Evolutionary conservation across 495 filamentous ascomycete genomes (phyloP).

Genomic region (Elasticomyces elasticus): DNA sequence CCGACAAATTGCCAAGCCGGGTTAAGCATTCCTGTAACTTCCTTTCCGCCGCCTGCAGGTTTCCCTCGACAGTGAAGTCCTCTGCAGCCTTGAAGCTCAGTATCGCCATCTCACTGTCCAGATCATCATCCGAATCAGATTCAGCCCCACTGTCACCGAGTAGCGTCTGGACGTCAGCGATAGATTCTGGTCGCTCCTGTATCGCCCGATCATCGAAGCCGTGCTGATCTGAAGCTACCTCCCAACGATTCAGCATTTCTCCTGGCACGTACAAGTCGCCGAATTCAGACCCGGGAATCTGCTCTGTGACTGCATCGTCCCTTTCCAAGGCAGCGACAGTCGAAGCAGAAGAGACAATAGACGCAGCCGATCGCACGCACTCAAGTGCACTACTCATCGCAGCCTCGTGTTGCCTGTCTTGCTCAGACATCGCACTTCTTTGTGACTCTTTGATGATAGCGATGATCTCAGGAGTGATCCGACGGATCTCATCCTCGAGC

Average conservation of each 20-base stretch:
- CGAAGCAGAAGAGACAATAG: conserved; percentile 18
- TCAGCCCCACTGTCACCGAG: neutral
- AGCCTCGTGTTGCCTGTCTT: conserved; percentile 1
- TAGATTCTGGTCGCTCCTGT: neutral
- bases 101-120: neutral
- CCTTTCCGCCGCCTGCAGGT: neutral
- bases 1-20: neutral
- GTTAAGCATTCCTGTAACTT: neutral
- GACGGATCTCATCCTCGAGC: conserved; percentile 16
- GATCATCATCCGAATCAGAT: neutral
- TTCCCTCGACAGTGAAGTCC: neutral
- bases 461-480: conserved; percentile 8
- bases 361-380: conserved; percentile 20
- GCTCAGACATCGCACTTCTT: neutral
- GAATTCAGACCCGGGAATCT: neutral
- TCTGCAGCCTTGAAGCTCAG: neutral
- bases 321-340: conserved; percentile 2
- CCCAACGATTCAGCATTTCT: neutral
- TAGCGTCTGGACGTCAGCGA: neutral
- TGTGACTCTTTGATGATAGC: conserved; percentile 12
- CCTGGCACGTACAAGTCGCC: neutral
- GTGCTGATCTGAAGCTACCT: neutral
- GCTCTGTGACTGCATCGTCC: neutral
- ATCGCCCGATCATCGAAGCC: neutral
- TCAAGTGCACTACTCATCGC: conserved; percentile 16